Percentiles rank a stretch among this genome's conserved stretches.
phyloP scores from a whole-genome alignment of 805 yeast species.

The Zygoascus bituminiphila region DNA sequence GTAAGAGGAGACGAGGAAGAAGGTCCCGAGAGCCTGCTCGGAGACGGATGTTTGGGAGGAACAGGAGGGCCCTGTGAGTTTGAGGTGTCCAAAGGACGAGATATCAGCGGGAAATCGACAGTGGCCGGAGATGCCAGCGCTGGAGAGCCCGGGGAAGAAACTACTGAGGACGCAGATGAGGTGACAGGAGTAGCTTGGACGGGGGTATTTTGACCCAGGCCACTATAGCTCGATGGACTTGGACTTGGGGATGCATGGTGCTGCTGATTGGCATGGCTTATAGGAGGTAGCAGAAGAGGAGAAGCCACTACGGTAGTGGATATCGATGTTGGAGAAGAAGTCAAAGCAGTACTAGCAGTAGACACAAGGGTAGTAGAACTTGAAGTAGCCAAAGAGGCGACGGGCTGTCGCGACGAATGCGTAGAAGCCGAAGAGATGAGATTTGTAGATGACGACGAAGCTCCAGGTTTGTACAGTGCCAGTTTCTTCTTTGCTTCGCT shows the following conservation, averaged over 20 bases:
- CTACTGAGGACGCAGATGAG: conserved; percentile 5
- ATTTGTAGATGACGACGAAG: neutral
- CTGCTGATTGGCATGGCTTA: neutral
- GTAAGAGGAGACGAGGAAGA: neutral
- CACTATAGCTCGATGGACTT: neutral
- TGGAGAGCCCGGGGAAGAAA: conserved; percentile 3
- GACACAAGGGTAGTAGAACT: neutral
- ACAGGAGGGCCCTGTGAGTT: too few species aligned
- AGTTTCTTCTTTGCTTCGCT: conserved; percentile 11
- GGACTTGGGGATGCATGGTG: neutral
- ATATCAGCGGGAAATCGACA: neutral
- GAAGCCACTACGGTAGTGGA: neutral
- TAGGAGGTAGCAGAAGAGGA: neutral
- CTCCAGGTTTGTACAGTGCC: conserved; percentile 8
- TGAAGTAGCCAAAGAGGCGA: neutral
- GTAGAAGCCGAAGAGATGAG: neutral
- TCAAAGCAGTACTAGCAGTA: neutral
- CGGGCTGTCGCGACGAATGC: neutral
- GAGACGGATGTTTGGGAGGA: neutral
- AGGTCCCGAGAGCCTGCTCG: neutral
- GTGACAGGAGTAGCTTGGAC: neutral
- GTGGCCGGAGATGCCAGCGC: conserved; percentile 4
- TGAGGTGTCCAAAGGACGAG: neutral
- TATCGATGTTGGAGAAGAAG: conserved; percentile 1
- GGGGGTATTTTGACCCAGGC: neutral